A percentile compares a stretch with the other conserved stretches of the same genome.
phyloP scores from a whole-genome alignment of 441 rosid genomes.

The Daphne laureola region DNA sequence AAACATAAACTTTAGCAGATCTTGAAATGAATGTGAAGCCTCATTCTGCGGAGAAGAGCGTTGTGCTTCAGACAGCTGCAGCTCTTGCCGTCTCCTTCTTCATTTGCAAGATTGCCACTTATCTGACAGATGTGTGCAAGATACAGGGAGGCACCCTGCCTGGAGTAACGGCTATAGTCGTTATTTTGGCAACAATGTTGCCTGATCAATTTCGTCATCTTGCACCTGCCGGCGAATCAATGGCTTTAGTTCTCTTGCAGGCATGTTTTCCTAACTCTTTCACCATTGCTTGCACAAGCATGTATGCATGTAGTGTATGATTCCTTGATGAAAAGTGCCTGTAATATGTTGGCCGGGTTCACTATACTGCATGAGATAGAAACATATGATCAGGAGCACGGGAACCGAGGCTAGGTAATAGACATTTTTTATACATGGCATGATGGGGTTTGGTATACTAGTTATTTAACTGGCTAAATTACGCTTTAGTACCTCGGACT shows the following conservation, averaged over 20 bases:
- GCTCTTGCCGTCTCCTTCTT: conserved; percentile 53
- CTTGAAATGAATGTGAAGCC: conserved; percentile 21
- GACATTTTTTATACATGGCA: too few relatives aligned
- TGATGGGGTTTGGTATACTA: too few relatives aligned
- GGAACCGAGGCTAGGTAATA: too few relatives aligned
- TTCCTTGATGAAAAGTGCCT: too few relatives aligned
- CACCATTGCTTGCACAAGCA: too few relatives aligned
- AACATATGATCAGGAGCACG: too few relatives aligned
- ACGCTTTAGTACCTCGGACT: too few relatives aligned
- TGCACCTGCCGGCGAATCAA: conserved; percentile 51
- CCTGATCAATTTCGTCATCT: conserved; percentile 40
- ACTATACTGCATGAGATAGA: too few relatives aligned
- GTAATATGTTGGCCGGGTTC: too few relatives aligned
- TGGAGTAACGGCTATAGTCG: conserved; percentile 49
- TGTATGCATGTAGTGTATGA: too few relatives aligned
- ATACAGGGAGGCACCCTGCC: conserved; percentile 69
- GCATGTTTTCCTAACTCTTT: conserved; percentile 12
- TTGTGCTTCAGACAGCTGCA: conserved; percentile 42
- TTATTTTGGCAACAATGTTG: conserved; percentile 56
- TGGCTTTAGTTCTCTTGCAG: conserved; percentile 64
- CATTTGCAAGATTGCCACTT: conserved; percentile 57
- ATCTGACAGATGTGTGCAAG: conserved; percentile 27
- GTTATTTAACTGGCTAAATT: too few relatives aligned
- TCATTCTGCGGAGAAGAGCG: conserved; percentile 26
- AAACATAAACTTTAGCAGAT: conserved; percentile 26